A percentile compares a stretch with the other conserved stretches of the same genome.
Evolutionary conservation across 2,329 filamentous ascomycete species (phyloP).

Genomic region (Phyllosticta capitalensis): DNA sequence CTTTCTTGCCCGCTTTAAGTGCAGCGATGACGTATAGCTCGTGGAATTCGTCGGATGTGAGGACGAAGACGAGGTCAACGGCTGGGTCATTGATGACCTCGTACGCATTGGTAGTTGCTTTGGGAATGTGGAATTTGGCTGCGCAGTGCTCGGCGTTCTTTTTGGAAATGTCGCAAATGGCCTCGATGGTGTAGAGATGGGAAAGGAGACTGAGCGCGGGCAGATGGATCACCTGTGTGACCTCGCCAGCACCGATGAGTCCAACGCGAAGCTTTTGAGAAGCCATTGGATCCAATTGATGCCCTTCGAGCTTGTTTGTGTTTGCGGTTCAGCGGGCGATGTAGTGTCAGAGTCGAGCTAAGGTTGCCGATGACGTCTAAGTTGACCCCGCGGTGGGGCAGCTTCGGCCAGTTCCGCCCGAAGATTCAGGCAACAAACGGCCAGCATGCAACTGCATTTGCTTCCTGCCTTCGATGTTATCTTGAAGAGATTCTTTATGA

Average conservation of each 20-base stretch:
- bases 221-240: slow-evolving; percentile 13
- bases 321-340: not conserved
- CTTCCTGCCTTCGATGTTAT: too few relatives aligned
- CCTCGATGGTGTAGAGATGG: slow-evolving; percentile 36
- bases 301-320: not conserved
- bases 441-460: too few relatives aligned
- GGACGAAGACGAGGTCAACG: slow-evolving; percentile 47
- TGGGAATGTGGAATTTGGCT: slow-evolving; percentile 24
- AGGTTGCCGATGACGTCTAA: not conserved
- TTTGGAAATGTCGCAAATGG: slow-evolving; percentile 45
- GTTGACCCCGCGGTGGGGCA: not conserved
- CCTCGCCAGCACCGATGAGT: slow-evolving; percentile 11
- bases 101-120: slow-evolving; percentile 28
- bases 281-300: slow-evolving; percentile 2
- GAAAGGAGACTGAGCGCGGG: slow-evolving; percentile 24
- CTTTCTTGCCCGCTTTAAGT: slow-evolving; percentile 45
- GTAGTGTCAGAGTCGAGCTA: not conserved
- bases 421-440: not conserved
- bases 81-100: slow-evolving; percentile 35
- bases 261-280: slow-evolving; percentile 7
- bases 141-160: slow-evolving; percentile 32
- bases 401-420: not conserved
- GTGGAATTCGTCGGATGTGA: slow-evolving; percentile 47
- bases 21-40: slow-evolving; percentile 43
- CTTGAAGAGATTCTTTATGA: too few relatives aligned